These are phyloP conservation scores for Canna indica DNA, from an alignment of 176 grass and related monocot species.

Conservation along the genomic window DNA sequence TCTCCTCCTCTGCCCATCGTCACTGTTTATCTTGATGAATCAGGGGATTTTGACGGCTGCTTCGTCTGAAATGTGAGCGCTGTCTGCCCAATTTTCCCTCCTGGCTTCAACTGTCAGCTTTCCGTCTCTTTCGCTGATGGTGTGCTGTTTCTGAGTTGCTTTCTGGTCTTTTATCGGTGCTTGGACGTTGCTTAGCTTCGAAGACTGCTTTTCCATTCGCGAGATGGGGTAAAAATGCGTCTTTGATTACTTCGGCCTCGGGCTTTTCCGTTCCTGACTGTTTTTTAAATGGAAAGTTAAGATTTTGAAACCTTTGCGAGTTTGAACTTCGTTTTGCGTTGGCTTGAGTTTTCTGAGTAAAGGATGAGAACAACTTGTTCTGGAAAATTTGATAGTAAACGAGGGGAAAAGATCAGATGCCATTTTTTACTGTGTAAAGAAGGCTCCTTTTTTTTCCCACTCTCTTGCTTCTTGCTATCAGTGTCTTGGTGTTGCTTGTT, in stretches of 20 bases:
- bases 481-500: neutral
- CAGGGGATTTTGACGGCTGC: neutral
- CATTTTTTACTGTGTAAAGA: neutral
- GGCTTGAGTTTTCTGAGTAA: neutral
- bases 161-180: neutral
- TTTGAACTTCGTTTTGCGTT: neutral
- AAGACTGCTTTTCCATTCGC: neutral
- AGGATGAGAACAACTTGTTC: neutral
- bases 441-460: neutral
- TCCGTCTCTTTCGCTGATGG: neutral
- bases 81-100: neutral
- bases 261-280: neutral
- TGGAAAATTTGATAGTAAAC: neutral
- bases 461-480: neutral
- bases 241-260: neutral
- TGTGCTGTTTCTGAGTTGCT: neutral
- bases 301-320: neutral
- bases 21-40: neutral
- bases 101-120: neutral
- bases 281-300: neutral
- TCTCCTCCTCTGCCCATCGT: neutral
- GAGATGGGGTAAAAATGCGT: neutral
- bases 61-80: neutral
- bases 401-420: neutral
- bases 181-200: neutral